These are phyloP conservation scores for Sporothrix luriei DNA, from an alignment of 2,329 filamentous ascomycete species.

Conservation along the genomic window DNA sequence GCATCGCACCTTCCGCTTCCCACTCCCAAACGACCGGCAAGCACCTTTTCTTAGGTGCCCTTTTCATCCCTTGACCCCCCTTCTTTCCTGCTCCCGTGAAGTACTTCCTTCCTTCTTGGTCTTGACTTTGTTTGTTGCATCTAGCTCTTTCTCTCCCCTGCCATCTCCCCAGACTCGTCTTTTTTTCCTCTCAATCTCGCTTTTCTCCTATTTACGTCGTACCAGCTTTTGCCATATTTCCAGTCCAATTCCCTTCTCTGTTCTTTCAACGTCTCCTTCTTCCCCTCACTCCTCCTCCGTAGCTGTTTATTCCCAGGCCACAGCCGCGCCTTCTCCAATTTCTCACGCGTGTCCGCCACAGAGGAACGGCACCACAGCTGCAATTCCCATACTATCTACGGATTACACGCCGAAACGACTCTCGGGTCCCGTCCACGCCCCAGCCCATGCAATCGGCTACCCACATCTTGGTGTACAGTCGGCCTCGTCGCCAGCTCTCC, in stretches of 20 bases:
- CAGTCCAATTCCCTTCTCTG: constrained; percentile 6
- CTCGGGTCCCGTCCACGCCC: background rate
- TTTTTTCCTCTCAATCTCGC: background rate
- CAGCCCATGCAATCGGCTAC: background rate
- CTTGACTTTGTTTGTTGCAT: constrained; percentile 5
- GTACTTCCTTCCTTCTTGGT: background rate
- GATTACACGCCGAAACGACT: background rate
- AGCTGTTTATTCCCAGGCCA: constrained; percentile 19
- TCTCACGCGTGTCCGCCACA: constrained; percentile 17
- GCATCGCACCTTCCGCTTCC: constrained; percentile 19
- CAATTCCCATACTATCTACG: constrained; percentile 25
- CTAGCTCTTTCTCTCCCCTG: constrained; percentile 8
- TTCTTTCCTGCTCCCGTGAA: background rate
- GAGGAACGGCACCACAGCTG: background rate
- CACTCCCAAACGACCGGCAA: constrained; percentile 3
- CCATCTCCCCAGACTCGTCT: background rate
- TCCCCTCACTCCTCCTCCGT: background rate
- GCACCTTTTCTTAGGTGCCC: constrained; percentile 16
- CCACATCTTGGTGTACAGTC: background rate
- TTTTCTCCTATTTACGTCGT: background rate
- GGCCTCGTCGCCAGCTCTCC: background rate
- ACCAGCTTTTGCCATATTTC: constrained; percentile 16
- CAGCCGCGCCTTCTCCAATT: constrained; percentile 21
- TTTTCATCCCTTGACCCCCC: constrained; percentile 23
- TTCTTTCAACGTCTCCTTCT: background rate